A percentile compares a stretch with the other conserved stretches of the same genome.
Conservation (phyloP, 2,329 filamentous ascomycete species). For the Rhynchosporium agropyri region DNA sequence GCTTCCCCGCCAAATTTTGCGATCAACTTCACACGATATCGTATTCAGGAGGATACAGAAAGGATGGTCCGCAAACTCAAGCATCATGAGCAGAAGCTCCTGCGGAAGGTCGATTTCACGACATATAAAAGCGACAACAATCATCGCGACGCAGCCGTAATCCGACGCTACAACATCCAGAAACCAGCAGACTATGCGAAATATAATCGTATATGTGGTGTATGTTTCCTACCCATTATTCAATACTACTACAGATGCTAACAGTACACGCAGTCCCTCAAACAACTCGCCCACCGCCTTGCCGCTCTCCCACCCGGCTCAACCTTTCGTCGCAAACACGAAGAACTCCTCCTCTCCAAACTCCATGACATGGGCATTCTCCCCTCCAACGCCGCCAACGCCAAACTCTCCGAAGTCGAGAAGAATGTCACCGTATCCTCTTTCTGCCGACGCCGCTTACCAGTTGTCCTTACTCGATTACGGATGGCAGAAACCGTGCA, state of each 20-base stretch:
- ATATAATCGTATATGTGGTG: constrained; percentile 69
- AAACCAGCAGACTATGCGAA: constrained; percentile 83
- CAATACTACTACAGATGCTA: neutral
- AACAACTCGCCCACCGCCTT: constrained; percentile 87
- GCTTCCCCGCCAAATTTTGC: constrained; percentile 21
- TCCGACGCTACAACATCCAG: constrained; percentile 87
- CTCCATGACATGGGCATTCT: constrained; percentile 91
- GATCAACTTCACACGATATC: neutral
- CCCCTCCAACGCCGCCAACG: constrained; percentile 62
- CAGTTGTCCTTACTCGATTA: constrained; percentile 87
- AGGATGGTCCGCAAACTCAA: constrained; percentile 95
- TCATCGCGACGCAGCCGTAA: constrained; percentile 80
- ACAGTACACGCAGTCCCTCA: constrained; percentile 65
- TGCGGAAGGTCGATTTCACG: constrained; percentile 90
- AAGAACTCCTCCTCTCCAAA: constrained; percentile 86
- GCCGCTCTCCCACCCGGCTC: constrained; percentile 80
- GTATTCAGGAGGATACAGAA: constrained; percentile 21
- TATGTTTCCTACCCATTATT: constrained; percentile 44
- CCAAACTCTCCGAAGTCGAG: constrained; percentile 83
- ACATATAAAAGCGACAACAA: constrained; percentile 87
- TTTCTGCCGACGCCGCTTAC: constrained; percentile 80
- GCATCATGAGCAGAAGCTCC: constrained; percentile 93
- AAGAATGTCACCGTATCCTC: constrained; percentile 85
- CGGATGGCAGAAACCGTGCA: constrained; percentile 91
- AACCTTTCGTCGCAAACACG: constrained; percentile 77